Evolutionary conservation across 805 yeast genomes (phyloP).

Genomic region (Ogataea minuta): DNA sequence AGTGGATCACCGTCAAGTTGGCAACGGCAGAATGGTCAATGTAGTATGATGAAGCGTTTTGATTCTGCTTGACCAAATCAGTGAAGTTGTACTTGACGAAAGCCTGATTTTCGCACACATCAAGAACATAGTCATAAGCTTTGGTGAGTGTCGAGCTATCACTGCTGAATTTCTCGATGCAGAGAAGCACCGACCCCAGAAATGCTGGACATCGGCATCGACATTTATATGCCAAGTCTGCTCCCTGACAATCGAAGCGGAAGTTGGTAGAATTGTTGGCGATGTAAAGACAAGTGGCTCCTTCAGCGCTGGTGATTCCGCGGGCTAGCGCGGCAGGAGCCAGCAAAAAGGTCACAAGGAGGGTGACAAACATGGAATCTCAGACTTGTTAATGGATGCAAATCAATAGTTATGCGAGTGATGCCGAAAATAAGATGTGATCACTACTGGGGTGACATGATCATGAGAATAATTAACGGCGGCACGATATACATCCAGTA

Average conservation of each 20-base stretch:
- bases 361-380: too few relatives aligned
- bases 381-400: not conserved
- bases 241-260: conserved; percentile 34
- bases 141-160: conserved; percentile 30
- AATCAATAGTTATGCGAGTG: not conserved
- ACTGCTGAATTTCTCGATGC: conserved; percentile 33
- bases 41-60: conserved; percentile 28
- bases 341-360: not conserved
- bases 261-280: conserved; percentile 34
- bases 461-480: conserved; percentile 40
- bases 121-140: conserved; percentile 34
- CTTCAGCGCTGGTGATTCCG: conserved; percentile 35
- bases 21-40: conserved; percentile 17
- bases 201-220: conserved; percentile 36
- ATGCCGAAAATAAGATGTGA: not conserved
- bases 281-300: conserved; percentile 37
- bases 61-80: conserved; percentile 29
- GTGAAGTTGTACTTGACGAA: conserved; percentile 26
- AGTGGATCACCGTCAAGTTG: conserved; percentile 19
- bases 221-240: conserved; percentile 36
- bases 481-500: conserved; percentile 64
- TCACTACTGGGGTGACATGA: conserved; percentile 23
- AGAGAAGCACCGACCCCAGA: conserved; percentile 36
- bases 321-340: conserved; percentile 18
- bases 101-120: conserved; percentile 36